Evolutionary conservation across 2,329 filamentous ascomycete species (phyloP).

Genomic region (Exserohilum rostratum): DNA sequence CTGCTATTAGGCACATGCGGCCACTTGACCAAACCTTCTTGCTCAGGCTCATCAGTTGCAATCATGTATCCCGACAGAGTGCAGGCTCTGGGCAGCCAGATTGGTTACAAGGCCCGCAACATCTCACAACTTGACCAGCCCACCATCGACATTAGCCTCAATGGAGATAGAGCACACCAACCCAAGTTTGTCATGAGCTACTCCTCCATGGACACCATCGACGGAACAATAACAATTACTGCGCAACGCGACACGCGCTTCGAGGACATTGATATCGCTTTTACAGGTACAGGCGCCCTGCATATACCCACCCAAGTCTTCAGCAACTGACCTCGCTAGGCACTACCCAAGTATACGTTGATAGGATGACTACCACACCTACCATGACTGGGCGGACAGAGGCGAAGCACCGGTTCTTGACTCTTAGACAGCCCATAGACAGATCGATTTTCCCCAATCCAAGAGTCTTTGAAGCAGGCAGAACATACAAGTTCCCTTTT

Average conservation of each 20-base stretch:
- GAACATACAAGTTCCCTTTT: conserved; percentile 66
- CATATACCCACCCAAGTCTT: background rate
- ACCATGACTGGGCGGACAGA: conserved; percentile 61
- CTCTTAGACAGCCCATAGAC: conserved; percentile 65
- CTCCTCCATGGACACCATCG: conserved; percentile 63
- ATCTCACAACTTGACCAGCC: conserved; percentile 46
- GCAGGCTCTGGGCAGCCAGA: conserved; percentile 40
- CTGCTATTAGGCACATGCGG: conserved; percentile 17
- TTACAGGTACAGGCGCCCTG: conserved; percentile 55
- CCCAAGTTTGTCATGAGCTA: conserved; percentile 54
- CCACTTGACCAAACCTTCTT: conserved; percentile 28
- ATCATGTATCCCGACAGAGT: conserved; percentile 33
- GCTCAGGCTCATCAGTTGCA: conserved; percentile 22
- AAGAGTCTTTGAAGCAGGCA: conserved; percentile 60
- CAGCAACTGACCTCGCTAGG: conserved; percentile 47
- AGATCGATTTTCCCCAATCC: conserved; percentile 60
- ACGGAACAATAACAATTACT: conserved; percentile 60
- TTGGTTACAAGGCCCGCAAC: conserved; percentile 44
- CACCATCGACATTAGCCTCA: conserved; percentile 52
- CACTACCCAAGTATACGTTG: conserved; percentile 59
- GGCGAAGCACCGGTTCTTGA: conserved; percentile 66
- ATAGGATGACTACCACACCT: conserved; percentile 59
- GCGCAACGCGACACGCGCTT: conserved; percentile 61
- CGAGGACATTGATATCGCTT: conserved; percentile 64
- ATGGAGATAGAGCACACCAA: conserved; percentile 38